Conservation (phyloP, 495 filamentous ascomycete species). For the Glarea lozoyensis region DNA sequence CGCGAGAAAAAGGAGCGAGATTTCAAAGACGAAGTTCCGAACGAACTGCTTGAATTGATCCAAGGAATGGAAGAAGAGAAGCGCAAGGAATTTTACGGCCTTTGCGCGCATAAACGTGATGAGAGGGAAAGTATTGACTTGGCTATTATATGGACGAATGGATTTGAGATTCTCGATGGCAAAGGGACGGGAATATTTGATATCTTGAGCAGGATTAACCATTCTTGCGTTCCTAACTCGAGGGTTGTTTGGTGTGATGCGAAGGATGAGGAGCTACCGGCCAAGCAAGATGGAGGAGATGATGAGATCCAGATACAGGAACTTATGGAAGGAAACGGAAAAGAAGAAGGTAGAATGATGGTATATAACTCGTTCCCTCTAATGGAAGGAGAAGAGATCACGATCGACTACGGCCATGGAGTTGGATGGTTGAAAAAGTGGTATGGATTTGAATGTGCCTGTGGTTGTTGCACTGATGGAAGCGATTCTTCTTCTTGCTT, state of each 20-base stretch:
- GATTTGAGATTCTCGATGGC: conserved; percentile 7
- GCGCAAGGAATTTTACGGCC: conserved; percentile 2
- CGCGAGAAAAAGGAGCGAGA: too few relatives aligned
- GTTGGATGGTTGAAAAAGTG: conserved; percentile 6
- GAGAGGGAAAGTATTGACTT: conserved; percentile 4
- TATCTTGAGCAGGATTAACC: conserved; percentile 13
- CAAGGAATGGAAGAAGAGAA: background rate
- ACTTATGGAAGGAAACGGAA: background rate
- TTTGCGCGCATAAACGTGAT: conserved; percentile 3
- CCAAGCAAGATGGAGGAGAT: too few relatives aligned
- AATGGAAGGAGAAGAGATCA: conserved; percentile 16
- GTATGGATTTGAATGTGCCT: conserved; percentile 18
- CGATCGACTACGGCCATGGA: conserved; percentile 17
- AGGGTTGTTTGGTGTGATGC: conserved; percentile 7
- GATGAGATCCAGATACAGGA: too few relatives aligned
- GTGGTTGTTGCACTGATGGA: conserved; percentile 11
- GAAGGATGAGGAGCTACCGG: too few relatives aligned
- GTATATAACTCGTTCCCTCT: conserved; percentile 13
- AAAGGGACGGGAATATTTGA: conserved; percentile 13
- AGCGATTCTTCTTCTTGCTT: too few relatives aligned
- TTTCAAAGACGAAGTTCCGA: background rate
- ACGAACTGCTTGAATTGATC: background rate
- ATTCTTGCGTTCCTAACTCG: conserved; percentile 18
- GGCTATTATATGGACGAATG: conserved; percentile 14
- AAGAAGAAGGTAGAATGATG: conserved; percentile 6